Conservation (phyloP, 345 rosid species). For the Firmiana major region DNA sequence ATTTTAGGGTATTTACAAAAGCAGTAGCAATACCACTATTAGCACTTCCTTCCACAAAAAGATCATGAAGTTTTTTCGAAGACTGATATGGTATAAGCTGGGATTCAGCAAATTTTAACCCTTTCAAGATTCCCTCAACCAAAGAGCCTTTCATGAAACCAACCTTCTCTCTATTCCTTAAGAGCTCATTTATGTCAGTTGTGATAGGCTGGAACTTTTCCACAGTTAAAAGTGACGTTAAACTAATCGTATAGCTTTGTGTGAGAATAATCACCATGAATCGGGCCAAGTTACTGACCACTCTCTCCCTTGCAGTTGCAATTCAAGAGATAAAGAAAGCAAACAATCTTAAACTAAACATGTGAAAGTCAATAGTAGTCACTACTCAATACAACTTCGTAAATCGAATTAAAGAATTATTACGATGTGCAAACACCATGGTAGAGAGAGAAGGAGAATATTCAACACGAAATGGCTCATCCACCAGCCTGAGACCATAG, state of each 20-base stretch:
- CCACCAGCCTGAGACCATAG: too few species aligned
- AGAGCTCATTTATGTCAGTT: slow-evolving; percentile 33
- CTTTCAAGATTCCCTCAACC: slow-evolving; percentile 25
- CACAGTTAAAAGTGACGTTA: slow-evolving; percentile 54
- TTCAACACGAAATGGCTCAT: background rate
- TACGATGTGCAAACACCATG: slow-evolving; percentile 41
- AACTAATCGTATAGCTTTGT: slow-evolving; percentile 69
- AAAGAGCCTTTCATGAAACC: slow-evolving; percentile 43
- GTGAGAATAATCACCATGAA: slow-evolving; percentile 45
- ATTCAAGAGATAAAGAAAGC: background rate
- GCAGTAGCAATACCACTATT: slow-evolving; percentile 39
- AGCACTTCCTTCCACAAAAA: slow-evolving; percentile 28
- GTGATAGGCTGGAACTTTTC: slow-evolving; percentile 47
- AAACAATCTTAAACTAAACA: too few species aligned
- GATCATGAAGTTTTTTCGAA: slow-evolving; percentile 22
- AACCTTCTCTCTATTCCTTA: slow-evolving; percentile 29
- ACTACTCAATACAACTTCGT: background rate
- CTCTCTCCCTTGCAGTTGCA: slow-evolving; percentile 45
- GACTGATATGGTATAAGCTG: slow-evolving; percentile 15
- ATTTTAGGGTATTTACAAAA: too few species aligned
- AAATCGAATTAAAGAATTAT: background rate
- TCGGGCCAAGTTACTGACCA: slow-evolving; percentile 46
- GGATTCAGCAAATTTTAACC: slow-evolving; percentile 17
- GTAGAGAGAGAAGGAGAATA: slow-evolving; percentile 78
- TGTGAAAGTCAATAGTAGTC: too few species aligned